Evolutionary conservation across 2,329 filamentous ascomycete species (phyloP).

Genomic region (Akanthomyces lecanii): DNA sequence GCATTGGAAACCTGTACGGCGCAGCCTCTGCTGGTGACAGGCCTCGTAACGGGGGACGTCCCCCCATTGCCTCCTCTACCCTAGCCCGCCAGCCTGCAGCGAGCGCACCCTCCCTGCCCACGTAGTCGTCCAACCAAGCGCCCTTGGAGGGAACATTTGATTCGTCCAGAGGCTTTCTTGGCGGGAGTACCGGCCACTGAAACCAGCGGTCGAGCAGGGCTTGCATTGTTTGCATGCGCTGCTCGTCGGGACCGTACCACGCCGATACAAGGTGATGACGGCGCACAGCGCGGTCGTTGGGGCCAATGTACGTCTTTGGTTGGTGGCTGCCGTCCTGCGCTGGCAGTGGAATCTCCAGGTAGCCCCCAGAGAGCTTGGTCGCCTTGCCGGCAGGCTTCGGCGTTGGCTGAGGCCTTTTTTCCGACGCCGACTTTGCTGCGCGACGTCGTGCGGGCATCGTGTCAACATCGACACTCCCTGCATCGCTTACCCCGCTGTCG

Average conservation of each 20-base stretch:
- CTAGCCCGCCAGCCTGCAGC: conserved; percentile 28
- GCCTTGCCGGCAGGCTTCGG: conserved; percentile 22
- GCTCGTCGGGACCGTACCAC: conserved; percentile 40
- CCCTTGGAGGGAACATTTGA: conserved; percentile 30
- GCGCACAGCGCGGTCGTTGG: conserved; percentile 32
- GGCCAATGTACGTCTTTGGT: conserved; percentile 32
- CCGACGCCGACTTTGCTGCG: conserved; percentile 1
- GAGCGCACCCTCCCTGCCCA: conserved; percentile 30
- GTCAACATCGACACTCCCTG: conserved; percentile 21
- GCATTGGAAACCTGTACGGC: conserved; percentile 25
- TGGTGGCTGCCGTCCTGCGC: conserved; percentile 29
- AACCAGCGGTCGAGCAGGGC: conserved; percentile 40
- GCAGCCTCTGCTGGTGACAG: conserved; percentile 27
- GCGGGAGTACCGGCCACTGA: conserved; percentile 37
- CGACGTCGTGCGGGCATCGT: conserved; percentile 6
- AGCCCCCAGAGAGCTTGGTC: conserved; percentile 23
- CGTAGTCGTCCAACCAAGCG: conserved; percentile 39
- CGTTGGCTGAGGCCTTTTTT: conserved; percentile 24
- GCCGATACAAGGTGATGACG: conserved; percentile 33
- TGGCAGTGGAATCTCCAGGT: conserved; percentile 32
- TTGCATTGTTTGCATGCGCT: conserved; percentile 33
- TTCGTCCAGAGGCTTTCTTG: conserved; percentile 23
- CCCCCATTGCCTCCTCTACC: conserved; percentile 20
- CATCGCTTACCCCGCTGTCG: conserved; percentile 26
- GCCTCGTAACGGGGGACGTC: conserved; percentile 2